Evolutionary conservation across 345 rosid species (phyloP), one percentile per base, ranked within the genome.

Genomic region (Populus tremula): DNA sequence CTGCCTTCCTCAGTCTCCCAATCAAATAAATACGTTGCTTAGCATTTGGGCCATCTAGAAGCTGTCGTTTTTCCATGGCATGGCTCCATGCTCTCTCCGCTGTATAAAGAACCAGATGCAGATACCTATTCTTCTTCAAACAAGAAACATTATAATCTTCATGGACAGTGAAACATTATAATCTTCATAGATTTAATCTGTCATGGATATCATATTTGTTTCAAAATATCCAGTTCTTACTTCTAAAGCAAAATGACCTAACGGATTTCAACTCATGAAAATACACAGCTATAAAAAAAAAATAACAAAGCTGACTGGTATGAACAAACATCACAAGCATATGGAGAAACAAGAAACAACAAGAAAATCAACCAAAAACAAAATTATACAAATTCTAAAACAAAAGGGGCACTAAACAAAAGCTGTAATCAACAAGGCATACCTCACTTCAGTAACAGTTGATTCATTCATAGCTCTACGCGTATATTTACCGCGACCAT

Each of bases 71-170:
- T 87, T 96, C 99, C 98, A 96, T 92, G 56, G 97, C 98, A 92
- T 96, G 98, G 84, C 98, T 96, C 98, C 99, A 96, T 75, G 99
- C 98, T 88, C 99, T 93, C 84, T 96, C 99, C 59, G 97, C 90
- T 75, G 81, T 82, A 81, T 94, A 94, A 85, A 94, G 94, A 87
- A 96, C 88, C 87, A 92, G 72, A 85, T 92, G 98, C 86, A 96
- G 91, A 87, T 82, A 92, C 94, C 98, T 96, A 77, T 84, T 83
- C 76, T 67, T 76, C 72, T 84, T 81, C 82, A 82, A 83, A 76
- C 18, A 75, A 73, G 21, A 70, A 23, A 68, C 54, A 68, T 31
- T 66, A 68, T 54, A 75, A 81, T 79, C 78, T 71, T 29, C 27
- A 67, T 16, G 38, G 61, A 71, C 12, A 12, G 53, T 31, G 45